Conservation (phyloP, 176 grass and related monocot genomes). For the Rhipidocladum racemiflorum region DNA sequence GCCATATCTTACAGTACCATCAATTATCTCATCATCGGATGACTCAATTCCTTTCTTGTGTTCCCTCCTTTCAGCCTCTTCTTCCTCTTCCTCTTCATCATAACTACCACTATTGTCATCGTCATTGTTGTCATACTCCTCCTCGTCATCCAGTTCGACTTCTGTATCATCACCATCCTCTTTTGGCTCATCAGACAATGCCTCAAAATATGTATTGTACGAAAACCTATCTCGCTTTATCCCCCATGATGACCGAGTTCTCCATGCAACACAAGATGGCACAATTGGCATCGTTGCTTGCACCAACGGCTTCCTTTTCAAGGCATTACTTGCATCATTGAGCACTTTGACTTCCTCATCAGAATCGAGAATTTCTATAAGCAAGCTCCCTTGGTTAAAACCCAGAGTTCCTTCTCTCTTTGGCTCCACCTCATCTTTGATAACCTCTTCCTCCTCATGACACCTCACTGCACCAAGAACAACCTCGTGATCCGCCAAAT, state of each 20-base stretch:
- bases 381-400: constrained; percentile 8
- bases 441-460: constrained; percentile 1
- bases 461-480: neutral
- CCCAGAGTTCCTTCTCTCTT: neutral
- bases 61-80: constrained; percentile 37
- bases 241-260: constrained; percentile 55
- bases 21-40: constrained; percentile 40
- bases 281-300: constrained; percentile 30
- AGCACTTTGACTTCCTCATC: constrained; percentile 40
- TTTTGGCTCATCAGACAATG: constrained; percentile 62
- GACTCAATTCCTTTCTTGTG: constrained; percentile 22
- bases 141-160: constrained; percentile 49
- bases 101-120: constrained; percentile 30
- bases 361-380: constrained; percentile 28
- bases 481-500: constrained; percentile 15
- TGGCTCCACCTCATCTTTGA: neutral
- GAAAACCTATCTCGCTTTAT: constrained; percentile 55
- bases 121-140: constrained; percentile 22
- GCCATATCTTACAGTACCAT: constrained; percentile 34
- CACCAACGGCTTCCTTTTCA: neutral
- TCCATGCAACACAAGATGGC: constrained; percentile 69
- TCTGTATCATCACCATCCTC: constrained; percentile 64
- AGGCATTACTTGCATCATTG: neutral
- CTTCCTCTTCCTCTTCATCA: constrained; percentile 42
- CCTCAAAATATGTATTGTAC: constrained; percentile 66